Evolutionary conservation across 2,329 filamentous ascomycete species (phyloP).

Genomic region (Claviceps arundinis): DNA sequence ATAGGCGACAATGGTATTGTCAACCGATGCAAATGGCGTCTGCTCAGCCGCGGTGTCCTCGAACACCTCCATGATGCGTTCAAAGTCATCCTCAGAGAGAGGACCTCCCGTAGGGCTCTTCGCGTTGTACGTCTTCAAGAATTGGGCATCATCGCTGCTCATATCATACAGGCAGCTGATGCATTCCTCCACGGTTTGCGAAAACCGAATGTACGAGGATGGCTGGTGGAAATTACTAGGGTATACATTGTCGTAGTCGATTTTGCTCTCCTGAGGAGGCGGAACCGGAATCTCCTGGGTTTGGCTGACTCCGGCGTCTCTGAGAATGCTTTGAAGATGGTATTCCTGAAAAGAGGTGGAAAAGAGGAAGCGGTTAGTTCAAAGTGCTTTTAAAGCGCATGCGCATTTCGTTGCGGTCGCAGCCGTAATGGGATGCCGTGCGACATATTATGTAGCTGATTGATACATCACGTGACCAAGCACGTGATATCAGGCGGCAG

Average conservation of each 20-base stretch:
- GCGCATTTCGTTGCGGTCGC: neutral
- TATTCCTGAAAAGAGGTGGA: slow-evolving; percentile 56
- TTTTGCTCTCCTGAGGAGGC: slow-evolving; percentile 47
- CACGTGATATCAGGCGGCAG: slow-evolving; percentile 35
- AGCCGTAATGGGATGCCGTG: neutral
- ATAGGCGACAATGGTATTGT: slow-evolving; percentile 71
- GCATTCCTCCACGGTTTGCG: slow-evolving; percentile 93
- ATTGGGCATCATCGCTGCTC: slow-evolving; percentile 78
- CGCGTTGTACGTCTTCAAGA: slow-evolving; percentile 71
- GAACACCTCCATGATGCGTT: slow-evolving; percentile 88
- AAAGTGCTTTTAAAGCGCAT: neutral
- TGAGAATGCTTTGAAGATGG: slow-evolving; percentile 75
- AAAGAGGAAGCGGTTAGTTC: neutral
- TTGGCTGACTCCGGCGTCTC: slow-evolving; percentile 39
- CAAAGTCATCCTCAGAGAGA: slow-evolving; percentile 83
- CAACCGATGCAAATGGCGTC: slow-evolving; percentile 79
- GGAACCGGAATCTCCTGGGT: slow-evolving; percentile 53
- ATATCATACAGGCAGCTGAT: slow-evolving; percentile 87
- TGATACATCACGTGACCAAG: slow-evolving; percentile 27
- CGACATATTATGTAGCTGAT: neutral
- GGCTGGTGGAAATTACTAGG: slow-evolving; percentile 68
- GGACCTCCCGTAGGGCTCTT: slow-evolving; percentile 50
- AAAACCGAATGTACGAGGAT: slow-evolving; percentile 91
- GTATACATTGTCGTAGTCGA: slow-evolving; percentile 86
- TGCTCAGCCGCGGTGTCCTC: slow-evolving; percentile 75